Evolutionary conservation across 2,329 filamentous ascomycete genomes (phyloP), one percentile per base, ranked within the genome.

Genomic region (Scorias spongiosa): DNA sequence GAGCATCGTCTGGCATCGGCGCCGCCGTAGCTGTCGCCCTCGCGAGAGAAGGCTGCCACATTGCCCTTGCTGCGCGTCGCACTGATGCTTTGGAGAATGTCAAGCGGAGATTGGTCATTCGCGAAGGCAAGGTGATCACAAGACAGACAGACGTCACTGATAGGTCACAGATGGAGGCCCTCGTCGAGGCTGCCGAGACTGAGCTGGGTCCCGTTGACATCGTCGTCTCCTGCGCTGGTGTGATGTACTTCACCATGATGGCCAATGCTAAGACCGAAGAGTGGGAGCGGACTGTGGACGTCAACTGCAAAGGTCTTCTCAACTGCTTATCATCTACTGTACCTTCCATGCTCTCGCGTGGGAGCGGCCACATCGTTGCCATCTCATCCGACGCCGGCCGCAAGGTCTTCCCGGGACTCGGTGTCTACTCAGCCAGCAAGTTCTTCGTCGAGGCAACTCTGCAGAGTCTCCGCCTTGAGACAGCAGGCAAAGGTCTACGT

Each of bases 171-270:
- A 81, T 87, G 5, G 75, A 82, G 52, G 70, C 71, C 0, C 75
- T 89, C 2, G 67, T 88, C 48, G 61, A 64, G 2, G 67, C 72
- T 0, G 69, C 81, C 1, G 66, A 66, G 20, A 69, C 74, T 39
- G 66, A 78, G 51, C 76, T 88, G 0, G 84, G 83, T 0, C 75
- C 79, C 0, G 69, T 88, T 39, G 84, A 89, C 57, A 83, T 88
- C 42, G 72, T 89, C n/a, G 76, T 89, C 41, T 78, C 78, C 36
- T 85, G 82, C 55, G 84, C 84, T 0, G 84, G 84, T 30, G 84
- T 89, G 57, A 89, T 89, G 84, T 89, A 89, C 66, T 89, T 79
- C 64, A 88, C 84, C 44, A 79, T 88, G 78, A 88, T 89, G 84
- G 76, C 79, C 45, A 88, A 87, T 57, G 72, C 68, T 12, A 73